A percentile compares a stretch with the other conserved stretches of the same genome.
These are phyloP conservation scores for Metschnikowia lochheadii DNA, from an alignment of 805 yeast genomes.

Conservation along the genomic window DNA sequence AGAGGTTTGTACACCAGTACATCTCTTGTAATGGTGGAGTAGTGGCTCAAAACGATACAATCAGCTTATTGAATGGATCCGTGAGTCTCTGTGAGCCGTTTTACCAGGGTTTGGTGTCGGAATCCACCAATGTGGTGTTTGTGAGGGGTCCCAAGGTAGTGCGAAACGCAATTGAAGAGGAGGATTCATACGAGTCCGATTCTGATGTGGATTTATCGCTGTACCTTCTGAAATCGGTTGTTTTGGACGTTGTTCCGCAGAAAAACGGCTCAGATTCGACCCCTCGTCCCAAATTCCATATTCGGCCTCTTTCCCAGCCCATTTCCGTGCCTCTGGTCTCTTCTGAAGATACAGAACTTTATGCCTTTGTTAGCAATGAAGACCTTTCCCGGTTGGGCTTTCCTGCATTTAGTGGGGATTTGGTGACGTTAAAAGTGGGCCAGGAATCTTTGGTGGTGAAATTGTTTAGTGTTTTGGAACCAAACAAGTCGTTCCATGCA, in stretches of 20 bases:
- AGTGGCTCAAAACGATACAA: conserved; percentile 39
- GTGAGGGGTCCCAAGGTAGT: conserved; percentile 28
- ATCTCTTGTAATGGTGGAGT: conserved; percentile 22
- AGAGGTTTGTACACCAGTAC: conserved; percentile 27
- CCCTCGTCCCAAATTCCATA: conserved; percentile 14
- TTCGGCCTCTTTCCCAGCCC: conserved; percentile 28
- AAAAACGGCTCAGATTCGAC: neutral
- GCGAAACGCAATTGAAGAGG: neutral
- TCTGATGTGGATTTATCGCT: conserved; percentile 28
- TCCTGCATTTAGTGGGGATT: conserved; percentile 69
- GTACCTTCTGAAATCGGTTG: conserved; percentile 29
- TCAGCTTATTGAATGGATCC: conserved; percentile 44
- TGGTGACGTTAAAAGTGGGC: conserved; percentile 34
- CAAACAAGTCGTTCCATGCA: conserved; percentile 39
- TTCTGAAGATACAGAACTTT: conserved; percentile 37
- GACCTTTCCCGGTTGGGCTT: conserved; percentile 49
- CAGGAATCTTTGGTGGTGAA: conserved; percentile 27
- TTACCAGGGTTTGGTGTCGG: conserved; percentile 56
- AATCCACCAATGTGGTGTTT: conserved; percentile 50
- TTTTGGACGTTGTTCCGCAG: conserved; percentile 11
- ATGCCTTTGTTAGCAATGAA: conserved; percentile 40
- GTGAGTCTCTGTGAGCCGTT: conserved; percentile 68
- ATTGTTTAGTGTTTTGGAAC: conserved; percentile 61
- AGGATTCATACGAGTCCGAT: neutral
- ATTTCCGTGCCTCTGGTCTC: conserved; percentile 20